Percentiles rank a stretch among this genome's conserved stretches.
These are phyloP conservation scores for Pinus tabuliformis DNA, from an alignment of 75 land plant genomes.

Conservation along the genomic window DNA sequence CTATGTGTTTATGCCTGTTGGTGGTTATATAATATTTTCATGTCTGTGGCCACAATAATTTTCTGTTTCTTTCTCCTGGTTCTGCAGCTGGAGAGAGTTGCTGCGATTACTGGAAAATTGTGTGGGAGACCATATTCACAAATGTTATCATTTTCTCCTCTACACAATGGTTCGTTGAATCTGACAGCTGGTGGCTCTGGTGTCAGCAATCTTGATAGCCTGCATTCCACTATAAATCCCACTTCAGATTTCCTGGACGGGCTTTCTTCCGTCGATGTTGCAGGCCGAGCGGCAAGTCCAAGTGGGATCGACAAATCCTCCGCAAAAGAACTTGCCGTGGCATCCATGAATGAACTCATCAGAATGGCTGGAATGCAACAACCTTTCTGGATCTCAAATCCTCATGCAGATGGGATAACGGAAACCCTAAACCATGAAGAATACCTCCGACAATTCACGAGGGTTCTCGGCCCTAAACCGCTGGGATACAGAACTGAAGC, in stretches of 20 bases:
- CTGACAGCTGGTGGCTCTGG: not conserved
- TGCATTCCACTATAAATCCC: not conserved
- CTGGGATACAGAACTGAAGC: slow-evolving; percentile 38
- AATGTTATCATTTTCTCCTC: not conserved
- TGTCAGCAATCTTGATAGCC: not conserved
- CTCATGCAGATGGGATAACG: not conserved
- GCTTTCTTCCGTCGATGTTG: not conserved
- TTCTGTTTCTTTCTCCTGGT: too few species aligned
- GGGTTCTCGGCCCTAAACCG: slow-evolving; percentile 18
- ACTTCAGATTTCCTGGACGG: slow-evolving; percentile 1
- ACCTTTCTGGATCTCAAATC: slow-evolving; percentile 15
- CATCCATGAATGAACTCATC: slow-evolving; percentile 29
- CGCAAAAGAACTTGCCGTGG: slow-evolving; percentile 17
- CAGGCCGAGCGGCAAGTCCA: slow-evolving; percentile 10
- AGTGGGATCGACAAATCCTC: slow-evolving; percentile 16
- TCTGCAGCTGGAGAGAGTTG: slow-evolving; percentile 8
- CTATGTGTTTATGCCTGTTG: not conserved
- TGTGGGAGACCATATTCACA: slow-evolving; percentile 9
- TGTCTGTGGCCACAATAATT: too few species aligned
- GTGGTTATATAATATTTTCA: too few species aligned
- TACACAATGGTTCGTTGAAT: slow-evolving; percentile 10
- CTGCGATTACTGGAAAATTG: slow-evolving; percentile 11
- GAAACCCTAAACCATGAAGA: slow-evolving; percentile 18
- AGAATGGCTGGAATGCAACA: slow-evolving; percentile 9
- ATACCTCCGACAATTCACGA: slow-evolving; percentile 16